Percentiles rank a stretch among this genome's conserved stretches.
Conservation (phyloP, 2,329 filamentous ascomycete genomes). For the Arthrobotrys entomopaga region DNA sequence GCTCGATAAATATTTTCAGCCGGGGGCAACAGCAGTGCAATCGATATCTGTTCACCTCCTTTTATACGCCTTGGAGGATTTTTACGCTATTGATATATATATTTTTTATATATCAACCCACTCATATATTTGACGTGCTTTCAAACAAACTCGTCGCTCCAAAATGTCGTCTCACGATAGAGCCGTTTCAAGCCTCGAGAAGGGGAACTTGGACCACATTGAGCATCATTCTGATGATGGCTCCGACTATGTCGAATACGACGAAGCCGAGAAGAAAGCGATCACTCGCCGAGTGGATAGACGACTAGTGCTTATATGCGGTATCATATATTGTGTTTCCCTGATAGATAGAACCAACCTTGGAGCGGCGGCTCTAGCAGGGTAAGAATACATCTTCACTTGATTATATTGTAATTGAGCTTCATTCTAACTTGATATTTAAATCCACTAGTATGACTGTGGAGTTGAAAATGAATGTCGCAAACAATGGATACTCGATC, state of each 20-base stretch:
- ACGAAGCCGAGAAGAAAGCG: conserved; percentile 69
- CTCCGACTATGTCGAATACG: conserved; percentile 52
- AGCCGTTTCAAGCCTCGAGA: conserved; percentile 22
- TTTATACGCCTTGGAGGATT: conserved; percentile 24
- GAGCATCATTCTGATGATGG: conserved; percentile 40
- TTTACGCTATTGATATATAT: conserved; percentile 11
- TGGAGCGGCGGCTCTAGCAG: conserved; percentile 77
- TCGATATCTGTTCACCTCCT: conserved; percentile 4
- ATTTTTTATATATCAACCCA: neutral
- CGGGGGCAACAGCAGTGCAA: conserved; percentile 6
- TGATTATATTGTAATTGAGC: neutral
- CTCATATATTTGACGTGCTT: conserved; percentile 7
- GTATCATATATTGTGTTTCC: conserved; percentile 76
- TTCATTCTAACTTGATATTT: neutral
- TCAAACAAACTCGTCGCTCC: conserved; percentile 5
- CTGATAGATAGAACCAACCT: conserved; percentile 84
- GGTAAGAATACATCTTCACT: conserved; percentile 61
- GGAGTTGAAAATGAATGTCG: conserved; percentile 47
- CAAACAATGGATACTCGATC: conserved; percentile 52
- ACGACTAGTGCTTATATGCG: conserved; percentile 71
- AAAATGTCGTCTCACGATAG: conserved; percentile 50
- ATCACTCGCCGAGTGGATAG: conserved; percentile 77
- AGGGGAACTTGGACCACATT: conserved; percentile 47
- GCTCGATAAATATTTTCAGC: conserved; percentile 25
- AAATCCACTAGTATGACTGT: conserved; percentile 29